Evolutionary conservation across 2,329 filamentous ascomycete species (phyloP).

Genomic region (Pseudocercospora fijiensis): DNA sequence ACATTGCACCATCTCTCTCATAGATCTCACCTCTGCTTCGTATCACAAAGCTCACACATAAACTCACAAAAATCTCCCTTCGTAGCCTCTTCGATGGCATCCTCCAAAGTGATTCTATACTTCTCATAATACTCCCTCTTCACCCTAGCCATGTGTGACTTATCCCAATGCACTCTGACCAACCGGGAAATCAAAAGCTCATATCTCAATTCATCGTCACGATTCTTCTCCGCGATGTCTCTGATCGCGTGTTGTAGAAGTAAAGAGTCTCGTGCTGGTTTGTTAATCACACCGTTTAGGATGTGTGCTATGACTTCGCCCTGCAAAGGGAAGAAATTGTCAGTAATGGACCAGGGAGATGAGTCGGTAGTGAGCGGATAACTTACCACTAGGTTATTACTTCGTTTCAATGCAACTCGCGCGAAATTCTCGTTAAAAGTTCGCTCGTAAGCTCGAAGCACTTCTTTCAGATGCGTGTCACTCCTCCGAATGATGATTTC

Average conservation of each 20-base stretch:
- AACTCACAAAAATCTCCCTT: slow-evolving; percentile 60
- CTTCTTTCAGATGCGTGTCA: slow-evolving; percentile 77
- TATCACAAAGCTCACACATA: slow-evolving; percentile 35
- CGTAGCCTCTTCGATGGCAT: slow-evolving; percentile 75
- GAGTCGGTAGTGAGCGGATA: too few species aligned
- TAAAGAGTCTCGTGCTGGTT: slow-evolving; percentile 86
- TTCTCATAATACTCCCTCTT: slow-evolving; percentile 77
- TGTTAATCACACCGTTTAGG: slow-evolving; percentile 94
- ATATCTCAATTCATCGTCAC: slow-evolving; percentile 60
- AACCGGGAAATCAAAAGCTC: slow-evolving; percentile 86
- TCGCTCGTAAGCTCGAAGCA: slow-evolving; percentile 73
- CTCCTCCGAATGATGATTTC: slow-evolving; percentile 76
- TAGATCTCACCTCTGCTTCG: slow-evolving; percentile 6
- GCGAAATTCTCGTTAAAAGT: slow-evolving; percentile 79
- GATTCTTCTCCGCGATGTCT: slow-evolving; percentile 48
- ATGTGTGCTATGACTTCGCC: slow-evolving; percentile 93
- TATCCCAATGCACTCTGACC: slow-evolving; percentile 90
- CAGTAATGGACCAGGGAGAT: too few species aligned
- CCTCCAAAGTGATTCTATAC: slow-evolving; percentile 71
- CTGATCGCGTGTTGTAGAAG: slow-evolving; percentile 83
- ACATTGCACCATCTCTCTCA: background rate
- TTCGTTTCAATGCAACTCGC: slow-evolving; percentile 81
- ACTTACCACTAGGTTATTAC: slow-evolving; percentile 87
- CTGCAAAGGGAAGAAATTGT: too few species aligned
- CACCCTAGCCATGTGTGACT: slow-evolving; percentile 72